Evolutionary conservation across 371 early-diverging fungal species (phyloP), one percentile per base, ranked within the genome.

Genomic region (Haplosporangium sp.): DNA sequence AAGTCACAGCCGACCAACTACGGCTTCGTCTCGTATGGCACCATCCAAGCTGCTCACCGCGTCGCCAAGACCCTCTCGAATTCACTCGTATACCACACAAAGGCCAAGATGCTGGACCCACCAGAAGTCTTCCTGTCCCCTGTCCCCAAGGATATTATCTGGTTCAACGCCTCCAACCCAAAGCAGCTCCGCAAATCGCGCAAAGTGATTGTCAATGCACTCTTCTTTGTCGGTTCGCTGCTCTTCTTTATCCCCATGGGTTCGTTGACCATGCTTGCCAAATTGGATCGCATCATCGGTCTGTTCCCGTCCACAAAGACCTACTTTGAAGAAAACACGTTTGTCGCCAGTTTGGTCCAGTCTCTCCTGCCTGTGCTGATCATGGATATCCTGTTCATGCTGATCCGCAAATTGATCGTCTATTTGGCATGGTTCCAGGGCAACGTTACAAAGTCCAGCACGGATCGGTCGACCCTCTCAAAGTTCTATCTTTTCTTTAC

Each of bases 401-500:
- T 91, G 9, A 81, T 95, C 53, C 95, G 94, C 42, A 83, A 86
- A 47, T 67, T 91, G 9, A 88, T 95, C 58, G 85, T 91, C 0
- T 80, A 87, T 45, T 62, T 94, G 46, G 88, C 94, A 11, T 81
- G 89, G 41, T 87, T 91, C 62, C 95, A 95, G 81, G 96, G 96
- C n/a, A 91, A 91, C 43, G 64, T 86, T 43, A 92, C 94, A 20
- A 81, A 87, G 40, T 88, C 92, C 0, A 93, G 90, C 4, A 83
- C 93, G 11, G 94, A 95, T 57, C 87, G 93, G 40, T 83, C 87
- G 29, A 91, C 94, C 10, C 84, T 94, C 64, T 84, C 90, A 60
- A 95, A 94, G 76, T 87, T 91, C 65, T 94, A 92, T 70, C 83
- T 89, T 12, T 95, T 94, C 82, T 92, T 91, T 71, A 88, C 94